Percentiles rank a stretch among this genome's conserved stretches.
Conservation (phyloP, 2,329 filamentous ascomycete genomes). For the Pseudopyrenochaeta lycopersici region DNA sequence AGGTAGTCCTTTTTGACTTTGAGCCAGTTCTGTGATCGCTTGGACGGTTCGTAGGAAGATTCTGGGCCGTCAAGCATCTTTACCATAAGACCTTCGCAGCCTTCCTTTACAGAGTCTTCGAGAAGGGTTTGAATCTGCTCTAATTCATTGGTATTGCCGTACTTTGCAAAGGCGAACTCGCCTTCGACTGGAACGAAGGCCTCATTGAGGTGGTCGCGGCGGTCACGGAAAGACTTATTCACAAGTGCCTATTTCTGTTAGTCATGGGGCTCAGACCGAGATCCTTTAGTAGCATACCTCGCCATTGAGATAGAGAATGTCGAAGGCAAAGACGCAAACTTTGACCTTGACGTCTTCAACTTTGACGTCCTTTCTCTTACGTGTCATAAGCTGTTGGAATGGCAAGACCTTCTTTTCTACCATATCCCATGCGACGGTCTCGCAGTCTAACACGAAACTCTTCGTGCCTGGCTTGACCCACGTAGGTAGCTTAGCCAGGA, state of each 20-base stretch:
- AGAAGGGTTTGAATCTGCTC: constrained; percentile 93
- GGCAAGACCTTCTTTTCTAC: constrained; percentile 93
- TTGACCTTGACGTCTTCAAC: constrained; percentile 94
- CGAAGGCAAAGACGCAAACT: constrained; percentile 96
- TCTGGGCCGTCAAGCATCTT: constrained; percentile 97
- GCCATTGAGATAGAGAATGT: constrained; percentile 91
- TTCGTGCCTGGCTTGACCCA: constrained; percentile 93
- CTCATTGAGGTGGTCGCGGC: constrained; percentile 75
- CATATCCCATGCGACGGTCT: constrained; percentile 97
- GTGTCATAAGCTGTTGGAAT: constrained; percentile 97
- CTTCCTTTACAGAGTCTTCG: constrained; percentile 94
- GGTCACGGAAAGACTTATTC: constrained; percentile 83
- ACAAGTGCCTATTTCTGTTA: constrained; percentile 70
- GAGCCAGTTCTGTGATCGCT: constrained; percentile 96
- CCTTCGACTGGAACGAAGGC: constrained; percentile 83
- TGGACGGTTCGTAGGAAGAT: constrained; percentile 94
- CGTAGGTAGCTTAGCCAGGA: constrained; percentile 82
- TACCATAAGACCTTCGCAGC: constrained; percentile 97
- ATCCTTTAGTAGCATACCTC: constrained; percentile 60
- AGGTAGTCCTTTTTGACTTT: constrained; percentile 99
- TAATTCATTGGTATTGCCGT: constrained; percentile 85
- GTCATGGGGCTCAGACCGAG: not conserved
- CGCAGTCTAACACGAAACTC: constrained; percentile 98
- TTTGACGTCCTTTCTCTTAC: constrained; percentile 97
- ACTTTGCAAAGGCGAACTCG: constrained; percentile 90